phyloP scores from a whole-genome alignment of 345 rosid species.

The Gossypium herbaceum region DNA sequence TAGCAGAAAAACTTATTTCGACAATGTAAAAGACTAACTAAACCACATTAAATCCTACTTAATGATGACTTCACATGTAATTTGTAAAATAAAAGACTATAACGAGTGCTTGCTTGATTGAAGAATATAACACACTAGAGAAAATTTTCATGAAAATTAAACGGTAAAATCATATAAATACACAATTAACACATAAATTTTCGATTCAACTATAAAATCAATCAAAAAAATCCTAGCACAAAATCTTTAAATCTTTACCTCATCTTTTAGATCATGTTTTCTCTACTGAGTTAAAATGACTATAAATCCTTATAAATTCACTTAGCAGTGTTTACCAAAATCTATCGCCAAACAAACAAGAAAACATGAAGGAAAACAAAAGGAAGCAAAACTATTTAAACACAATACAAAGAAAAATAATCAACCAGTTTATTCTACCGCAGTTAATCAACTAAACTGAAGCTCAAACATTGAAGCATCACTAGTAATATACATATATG shows the following conservation, averaged over 20 bases:
- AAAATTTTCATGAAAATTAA: neutral
- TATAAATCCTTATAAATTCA: neutral
- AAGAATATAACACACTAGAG: neutral
- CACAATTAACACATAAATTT: neutral
- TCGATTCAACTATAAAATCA: neutral
- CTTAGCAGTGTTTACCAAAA: neutral
- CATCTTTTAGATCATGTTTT: neutral
- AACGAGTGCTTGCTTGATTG: neutral
- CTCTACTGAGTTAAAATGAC: neutral
- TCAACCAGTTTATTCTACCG: neutral
- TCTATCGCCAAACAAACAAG: conserved; percentile 1
- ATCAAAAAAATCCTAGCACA: neutral
- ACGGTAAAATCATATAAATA: neutral
- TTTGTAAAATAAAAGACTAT: neutral
- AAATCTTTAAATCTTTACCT: neutral
- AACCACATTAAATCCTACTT: neutral
- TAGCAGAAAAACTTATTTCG: conserved; percentile 10
- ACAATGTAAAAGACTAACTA: neutral
- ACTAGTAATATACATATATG: neutral
- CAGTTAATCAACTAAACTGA: neutral
- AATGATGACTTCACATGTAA: neutral
- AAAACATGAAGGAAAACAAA: neutral
- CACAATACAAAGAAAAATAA: neutral
- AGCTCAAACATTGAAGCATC: conserved; percentile 3
- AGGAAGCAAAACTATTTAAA: conserved; percentile 2